A percentile compares a stretch with the other conserved stretches of the same genome.
phyloP scores from a whole-genome alignment of 208 protist genomes.

The Leishmania guyanensis region DNA sequence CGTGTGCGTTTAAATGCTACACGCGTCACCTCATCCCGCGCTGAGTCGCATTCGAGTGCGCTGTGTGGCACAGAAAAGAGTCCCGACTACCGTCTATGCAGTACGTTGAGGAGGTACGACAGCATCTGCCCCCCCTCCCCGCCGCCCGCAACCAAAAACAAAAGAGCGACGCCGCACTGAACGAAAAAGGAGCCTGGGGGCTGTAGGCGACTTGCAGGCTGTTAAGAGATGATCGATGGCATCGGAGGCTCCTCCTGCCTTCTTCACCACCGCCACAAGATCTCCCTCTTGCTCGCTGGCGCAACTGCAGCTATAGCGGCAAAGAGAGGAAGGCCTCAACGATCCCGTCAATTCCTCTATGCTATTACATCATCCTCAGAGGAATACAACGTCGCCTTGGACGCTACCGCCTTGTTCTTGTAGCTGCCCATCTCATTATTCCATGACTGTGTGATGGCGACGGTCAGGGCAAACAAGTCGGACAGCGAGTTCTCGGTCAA shows the following conservation, averaged over 20 bases:
- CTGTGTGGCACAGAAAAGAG: background rate
- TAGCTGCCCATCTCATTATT: constrained; percentile 23
- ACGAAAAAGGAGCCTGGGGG: background rate
- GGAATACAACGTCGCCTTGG: background rate
- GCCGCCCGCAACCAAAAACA: background rate
- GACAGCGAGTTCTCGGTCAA: constrained; percentile 33
- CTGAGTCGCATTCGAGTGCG: background rate
- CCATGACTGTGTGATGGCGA: constrained; percentile 59
- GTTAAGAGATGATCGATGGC: background rate
- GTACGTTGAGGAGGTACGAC: background rate
- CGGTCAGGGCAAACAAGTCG: constrained; percentile 53
- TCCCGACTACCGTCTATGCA: background rate
- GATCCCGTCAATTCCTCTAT: background rate
- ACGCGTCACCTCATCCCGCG: background rate
- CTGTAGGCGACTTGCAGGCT: background rate
- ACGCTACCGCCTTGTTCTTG: background rate
- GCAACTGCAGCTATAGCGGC: background rate
- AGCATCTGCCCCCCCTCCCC: background rate
- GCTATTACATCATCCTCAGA: constrained; percentile 11
- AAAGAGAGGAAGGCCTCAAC: background rate
- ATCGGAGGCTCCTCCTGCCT: background rate
- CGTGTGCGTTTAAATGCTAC: background rate
- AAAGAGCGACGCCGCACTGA: background rate
- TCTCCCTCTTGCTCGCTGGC: background rate
- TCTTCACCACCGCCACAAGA: background rate